Conservation (phyloP, 192 early-diverging fungal species). For the Backusella westeae region DNA sequence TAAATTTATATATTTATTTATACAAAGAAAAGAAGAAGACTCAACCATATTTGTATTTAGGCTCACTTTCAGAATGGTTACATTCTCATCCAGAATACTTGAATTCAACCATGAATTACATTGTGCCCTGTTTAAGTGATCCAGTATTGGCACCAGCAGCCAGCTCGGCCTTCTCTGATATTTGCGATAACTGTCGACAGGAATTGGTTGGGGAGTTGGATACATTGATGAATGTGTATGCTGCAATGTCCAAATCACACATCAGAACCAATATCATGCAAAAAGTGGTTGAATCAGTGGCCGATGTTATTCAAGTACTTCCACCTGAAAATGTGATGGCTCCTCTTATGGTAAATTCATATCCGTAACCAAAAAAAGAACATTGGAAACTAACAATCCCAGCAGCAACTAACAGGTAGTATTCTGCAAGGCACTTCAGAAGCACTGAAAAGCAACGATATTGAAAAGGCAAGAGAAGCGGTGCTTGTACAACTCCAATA, state of each 20-base stretch:
- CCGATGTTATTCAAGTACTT: constrained; percentile 42
- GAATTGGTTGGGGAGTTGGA: constrained; percentile 57
- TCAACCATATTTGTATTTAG: constrained; percentile 23
- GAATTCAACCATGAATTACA: constrained; percentile 55
- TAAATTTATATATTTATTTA: constrained; percentile 13
- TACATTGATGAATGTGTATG: constrained; percentile 57
- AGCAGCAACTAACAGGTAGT: constrained; percentile 20
- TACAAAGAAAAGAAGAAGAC: neutral
- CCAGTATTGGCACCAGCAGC: constrained; percentile 57
- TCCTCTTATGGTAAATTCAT: constrained; percentile 37
- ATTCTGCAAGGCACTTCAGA: constrained; percentile 22
- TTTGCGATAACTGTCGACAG: constrained; percentile 71
- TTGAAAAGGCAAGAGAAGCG: constrained; percentile 25
- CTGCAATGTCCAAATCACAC: constrained; percentile 45
- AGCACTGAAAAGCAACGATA: constrained; percentile 16
- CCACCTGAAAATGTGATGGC: constrained; percentile 35
- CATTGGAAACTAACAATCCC: neutral
- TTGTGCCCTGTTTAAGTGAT: constrained; percentile 58
- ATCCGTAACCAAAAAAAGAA: neutral
- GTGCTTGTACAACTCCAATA: constrained; percentile 47
- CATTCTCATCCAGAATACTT: constrained; percentile 60
- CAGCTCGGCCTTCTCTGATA: constrained; percentile 61
- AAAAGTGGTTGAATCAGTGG: constrained; percentile 44
- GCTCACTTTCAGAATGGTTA: constrained; percentile 70
- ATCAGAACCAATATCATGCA: constrained; percentile 34